Base-by-base conservation (phyloP, 225 moss, liverwort and hornwort species). In the Climacium dendroides region DNA sequence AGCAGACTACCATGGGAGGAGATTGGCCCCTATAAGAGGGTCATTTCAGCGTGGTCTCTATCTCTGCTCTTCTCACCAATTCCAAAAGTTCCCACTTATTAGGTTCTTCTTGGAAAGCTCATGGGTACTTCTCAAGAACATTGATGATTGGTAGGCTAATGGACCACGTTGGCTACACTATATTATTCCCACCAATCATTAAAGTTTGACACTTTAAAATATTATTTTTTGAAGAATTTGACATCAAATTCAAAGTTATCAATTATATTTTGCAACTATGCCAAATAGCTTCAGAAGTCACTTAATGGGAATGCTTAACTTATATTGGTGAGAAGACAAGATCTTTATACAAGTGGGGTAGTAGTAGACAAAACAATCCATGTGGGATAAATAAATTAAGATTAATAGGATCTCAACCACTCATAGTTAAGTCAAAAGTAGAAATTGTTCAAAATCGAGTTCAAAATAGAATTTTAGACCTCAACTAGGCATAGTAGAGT, bases 241-340 rank as follows among this genome's bases (percentile, higher is more conserved):
- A 19, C 2, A 34, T 19, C 10, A 10, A n/a, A n/a, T n/a, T n/a
- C n/a, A n/a, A n/a, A n/a, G n/a, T n/a, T n/a, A n/a, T n/a, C n/a
- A n/a, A n/a, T n/a, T n/a, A n/a, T n/a, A 19, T 35, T 65, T 0
- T 1, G 5, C 11, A 35, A 6, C 6, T 6, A 19, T 3, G 3
- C 9, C 65, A 3, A 0, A 2, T 35, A 35, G 3, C 6, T 10
- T 65, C 3, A 35, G 6, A 3, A 20, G 6, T 3, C 11, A 66
- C 22, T 20, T 11, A 0, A 0, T 20, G 2, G 3, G 4, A 6
- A 2, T 17, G 1, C 3, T n/a, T n/a, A n/a, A n/a, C n/a, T n/a
- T n/a, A n/a, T n/a, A n/a, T n/a, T n/a, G 10, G 0, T 1, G 10
- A 29, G 2, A 45, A 28, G 45, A 45, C 5, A 29, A 43, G 9